Evolutionary conservation across 2,329 filamentous ascomycete species (phyloP).

Genomic region (Elsinoe fawcettii): DNA sequence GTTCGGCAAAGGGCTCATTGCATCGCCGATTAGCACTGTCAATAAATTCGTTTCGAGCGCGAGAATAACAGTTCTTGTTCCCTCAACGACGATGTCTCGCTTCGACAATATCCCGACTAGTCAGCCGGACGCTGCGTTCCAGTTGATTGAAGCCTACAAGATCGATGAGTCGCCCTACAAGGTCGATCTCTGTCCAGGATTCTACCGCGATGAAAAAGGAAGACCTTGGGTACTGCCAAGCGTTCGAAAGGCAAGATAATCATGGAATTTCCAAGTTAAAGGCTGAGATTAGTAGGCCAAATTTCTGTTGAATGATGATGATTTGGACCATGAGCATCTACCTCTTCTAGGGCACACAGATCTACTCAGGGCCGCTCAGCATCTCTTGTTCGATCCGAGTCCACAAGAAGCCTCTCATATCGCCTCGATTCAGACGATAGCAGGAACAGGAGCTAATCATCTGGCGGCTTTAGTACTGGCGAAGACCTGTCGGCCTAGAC

Average conservation of each 20-base stretch:
- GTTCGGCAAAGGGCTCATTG: too few species aligned
- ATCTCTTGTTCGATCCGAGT: constrained; percentile 34
- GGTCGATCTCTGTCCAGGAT: constrained; percentile 89
- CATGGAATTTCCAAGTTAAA: background rate
- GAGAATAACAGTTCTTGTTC: too few species aligned
- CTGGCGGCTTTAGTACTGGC: constrained; percentile 87
- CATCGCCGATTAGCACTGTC: too few species aligned
- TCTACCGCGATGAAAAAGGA: constrained; percentile 87
- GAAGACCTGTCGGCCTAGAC: constrained; percentile 67
- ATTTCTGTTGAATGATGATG: constrained; percentile 78
- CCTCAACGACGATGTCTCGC: too few species aligned
- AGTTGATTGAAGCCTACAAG: too few species aligned
- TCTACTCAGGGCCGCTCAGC: constrained; percentile 87
- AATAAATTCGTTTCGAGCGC: too few species aligned
- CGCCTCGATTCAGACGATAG: constrained; percentile 85
- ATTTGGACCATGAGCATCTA: constrained; percentile 95
- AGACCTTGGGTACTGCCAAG: constrained; percentile 97
- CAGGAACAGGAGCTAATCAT: constrained; percentile 90
- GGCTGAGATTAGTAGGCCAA: constrained; percentile 59
- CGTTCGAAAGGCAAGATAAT: constrained; percentile 74
- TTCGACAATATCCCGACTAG: too few species aligned
- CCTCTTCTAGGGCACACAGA: constrained; percentile 81
- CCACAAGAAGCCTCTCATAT: constrained; percentile 43
- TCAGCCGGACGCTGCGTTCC: too few species aligned
- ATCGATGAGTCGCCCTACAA: constrained; percentile 70